These are phyloP conservation scores for Candida gorgasii DNA, from an alignment of 805 yeast genomes.

Conservation along the genomic window DNA sequence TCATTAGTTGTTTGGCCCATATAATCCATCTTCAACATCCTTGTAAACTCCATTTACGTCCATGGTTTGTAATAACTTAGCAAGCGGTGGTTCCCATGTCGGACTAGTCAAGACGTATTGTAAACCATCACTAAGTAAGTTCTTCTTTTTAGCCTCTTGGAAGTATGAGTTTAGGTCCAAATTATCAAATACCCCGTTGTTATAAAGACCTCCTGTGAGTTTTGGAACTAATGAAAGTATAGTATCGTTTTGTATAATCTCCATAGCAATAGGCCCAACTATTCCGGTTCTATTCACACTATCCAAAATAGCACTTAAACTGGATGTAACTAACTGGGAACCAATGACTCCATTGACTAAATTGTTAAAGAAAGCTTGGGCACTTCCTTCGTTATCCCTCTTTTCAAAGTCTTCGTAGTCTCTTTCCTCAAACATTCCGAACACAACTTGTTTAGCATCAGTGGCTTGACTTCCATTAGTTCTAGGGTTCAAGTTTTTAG, in stretches of 20 bases:
- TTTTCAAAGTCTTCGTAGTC: background rate
- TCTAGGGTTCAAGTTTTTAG: conserved; percentile 31
- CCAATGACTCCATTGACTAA: conserved; percentile 24
- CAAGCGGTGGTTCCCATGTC: conserved; percentile 32
- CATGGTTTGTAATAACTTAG: conserved; percentile 28
- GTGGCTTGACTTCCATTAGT: conserved; percentile 10
- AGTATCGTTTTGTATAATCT: conserved; percentile 24
- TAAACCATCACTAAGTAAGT: conserved; percentile 22
- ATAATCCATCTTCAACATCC: conserved; percentile 30
- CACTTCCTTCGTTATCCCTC: conserved; percentile 28
- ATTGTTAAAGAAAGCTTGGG: conserved; percentile 32
- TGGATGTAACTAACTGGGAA: conserved; percentile 21
- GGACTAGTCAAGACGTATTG: conserved; percentile 31
- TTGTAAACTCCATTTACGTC: conserved; percentile 32
- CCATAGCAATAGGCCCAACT: conserved; percentile 26
- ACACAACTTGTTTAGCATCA: conserved; percentile 8
- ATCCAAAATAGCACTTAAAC: conserved; percentile 24
- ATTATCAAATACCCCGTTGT: conserved; percentile 33
- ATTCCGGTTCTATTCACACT: conserved; percentile 36
- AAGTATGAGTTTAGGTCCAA: conserved; percentile 27
- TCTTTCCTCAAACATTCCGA: background rate
- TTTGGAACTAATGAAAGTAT: conserved; percentile 24
- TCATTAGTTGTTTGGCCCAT: conserved; percentile 21
- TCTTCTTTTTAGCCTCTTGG: conserved; percentile 23
- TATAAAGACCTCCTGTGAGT: conserved; percentile 24